Percentiles rank a stretch among this genome's conserved stretches.
phyloP scores from a whole-genome alignment of 2,329 filamentous ascomycete species.

The Aspergillus sp. region DNA sequence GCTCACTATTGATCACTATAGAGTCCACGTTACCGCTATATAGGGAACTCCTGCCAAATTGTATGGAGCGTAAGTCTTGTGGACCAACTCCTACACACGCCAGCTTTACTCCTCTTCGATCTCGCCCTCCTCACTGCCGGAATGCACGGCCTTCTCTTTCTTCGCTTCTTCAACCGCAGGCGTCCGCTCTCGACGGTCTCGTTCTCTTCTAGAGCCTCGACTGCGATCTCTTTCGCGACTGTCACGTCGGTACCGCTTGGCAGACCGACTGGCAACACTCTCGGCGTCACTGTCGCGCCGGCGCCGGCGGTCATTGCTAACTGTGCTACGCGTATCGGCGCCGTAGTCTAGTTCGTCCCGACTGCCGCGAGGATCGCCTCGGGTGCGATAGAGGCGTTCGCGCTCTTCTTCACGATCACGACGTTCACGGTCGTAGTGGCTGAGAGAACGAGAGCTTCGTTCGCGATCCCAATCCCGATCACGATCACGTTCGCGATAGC shows the following conservation, averaged over 20 bases:
- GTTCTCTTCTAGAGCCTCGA: conserved; percentile 52
- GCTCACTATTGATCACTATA: no score
- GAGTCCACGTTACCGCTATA: no score
- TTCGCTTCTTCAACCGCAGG: conserved; percentile 34
- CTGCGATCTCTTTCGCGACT: conserved; percentile 38
- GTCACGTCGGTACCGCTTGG: conserved; percentile 56
- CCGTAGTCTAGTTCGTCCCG: conserved; percentile 91
- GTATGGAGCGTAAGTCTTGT: not conserved
- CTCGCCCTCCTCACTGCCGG: conserved; percentile 95
- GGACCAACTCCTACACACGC: no score
- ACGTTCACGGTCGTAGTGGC: conserved; percentile 75
- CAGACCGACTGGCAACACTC: conserved; percentile 56
- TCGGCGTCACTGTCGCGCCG: conserved; percentile 76
- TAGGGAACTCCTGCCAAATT: not conserved
- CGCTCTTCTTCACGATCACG: conserved; percentile 87
- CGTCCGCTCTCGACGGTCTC: conserved; percentile 48
- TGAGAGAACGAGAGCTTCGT: conserved; percentile 29
- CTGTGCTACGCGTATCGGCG: conserved; percentile 60
- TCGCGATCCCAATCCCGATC: conserved; percentile 39
- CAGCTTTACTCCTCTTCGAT: conserved; percentile 71
- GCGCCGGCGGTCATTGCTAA: conserved; percentile 68
- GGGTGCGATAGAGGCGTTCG: conserved; percentile 78
- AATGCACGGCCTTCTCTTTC: conserved; percentile 60
- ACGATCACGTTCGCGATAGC: conserved; percentile 39
- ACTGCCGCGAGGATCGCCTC: conserved; percentile 75